Evolutionary conservation across 768 basidiomycete species (phyloP).

Genomic region (Tylopilus balloui): DNA sequence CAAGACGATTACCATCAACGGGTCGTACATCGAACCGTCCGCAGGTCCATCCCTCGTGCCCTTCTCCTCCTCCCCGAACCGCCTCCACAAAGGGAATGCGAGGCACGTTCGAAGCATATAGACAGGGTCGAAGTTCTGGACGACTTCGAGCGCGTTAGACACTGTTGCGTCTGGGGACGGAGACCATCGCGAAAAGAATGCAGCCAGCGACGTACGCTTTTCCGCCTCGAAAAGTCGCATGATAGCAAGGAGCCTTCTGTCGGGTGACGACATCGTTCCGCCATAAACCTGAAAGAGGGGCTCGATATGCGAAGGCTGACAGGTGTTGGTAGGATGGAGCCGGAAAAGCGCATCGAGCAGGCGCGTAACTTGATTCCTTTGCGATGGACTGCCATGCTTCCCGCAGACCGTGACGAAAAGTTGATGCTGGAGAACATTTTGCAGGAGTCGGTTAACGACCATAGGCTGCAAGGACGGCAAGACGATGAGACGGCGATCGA

Average conservation of each 20-base stretch:
- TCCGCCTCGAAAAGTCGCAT: slow-evolving; percentile 76
- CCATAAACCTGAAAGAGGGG: slow-evolving; percentile 72
- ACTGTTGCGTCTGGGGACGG: slow-evolving; percentile 40
- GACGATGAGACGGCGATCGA: background rate
- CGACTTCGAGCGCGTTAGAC: slow-evolving; percentile 52
- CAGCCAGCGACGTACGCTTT: slow-evolving; percentile 57
- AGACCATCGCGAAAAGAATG: slow-evolving; percentile 67
- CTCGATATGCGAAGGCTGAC: slow-evolving; percentile 78
- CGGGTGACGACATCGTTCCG: slow-evolving; percentile 63
- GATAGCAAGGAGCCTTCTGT: slow-evolving; percentile 65
- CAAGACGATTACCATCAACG: slow-evolving; percentile 68
- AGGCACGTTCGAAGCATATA: slow-evolving; percentile 67
- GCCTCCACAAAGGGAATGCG: slow-evolving; percentile 64
- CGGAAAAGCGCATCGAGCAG: slow-evolving; percentile 66
- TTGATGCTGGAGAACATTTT: slow-evolving; percentile 68
- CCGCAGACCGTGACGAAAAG: slow-evolving; percentile 50
- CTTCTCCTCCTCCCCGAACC: slow-evolving; percentile 39
- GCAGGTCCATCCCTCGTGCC: slow-evolving; percentile 19
- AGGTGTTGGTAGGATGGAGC: slow-evolving; percentile 76
- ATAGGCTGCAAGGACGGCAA: slow-evolving; percentile 45
- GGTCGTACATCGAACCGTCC: slow-evolving; percentile 65
- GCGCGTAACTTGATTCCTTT: slow-evolving; percentile 47
- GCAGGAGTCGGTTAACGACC: slow-evolving; percentile 69
- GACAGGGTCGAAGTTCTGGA: slow-evolving; percentile 66
- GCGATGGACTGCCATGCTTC: slow-evolving; percentile 19